Base-by-base conservation (phyloP, 1,284 basidiomycete species). In the Grifola frondosa region DNA sequence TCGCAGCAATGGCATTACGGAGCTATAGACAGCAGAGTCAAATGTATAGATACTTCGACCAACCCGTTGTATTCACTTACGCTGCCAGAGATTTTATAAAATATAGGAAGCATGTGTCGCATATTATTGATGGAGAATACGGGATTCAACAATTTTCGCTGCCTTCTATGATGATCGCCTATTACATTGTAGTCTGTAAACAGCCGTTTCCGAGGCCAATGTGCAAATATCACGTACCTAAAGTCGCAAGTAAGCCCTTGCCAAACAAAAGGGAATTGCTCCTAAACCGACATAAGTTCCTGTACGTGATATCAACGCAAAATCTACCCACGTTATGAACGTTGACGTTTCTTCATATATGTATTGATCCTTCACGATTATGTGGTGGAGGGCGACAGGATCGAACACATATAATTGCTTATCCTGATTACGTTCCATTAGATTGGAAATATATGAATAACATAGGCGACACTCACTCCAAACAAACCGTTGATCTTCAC, bases 321-420 rank as follows among this genome's bases (percentile, higher is more conserved):
- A 33, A 33, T 21, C 23, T 21, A 23, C 25, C 7, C 10, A 38
- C 45, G 12, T 20, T 8, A 42, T 21, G 30, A 34, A 36, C 24
- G 17, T 40, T 4, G 28, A 32, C 1, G 38, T 30, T 20, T 56
- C 54, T 12, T 53, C 54, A 19, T 47, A 54, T 3, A 43, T 44
- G 8, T 43, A 20, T 15, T 36, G 32, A 22, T 57, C 50, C 21
- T 47, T 49, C 9, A 57, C 21, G 9, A 52, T 36, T 15, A 54
- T 45, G 26, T 45, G 40, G 1, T 48, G 46, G 13, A 57, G 30
- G 3, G 55, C 50, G 3, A 46, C 16, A 3, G 55, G 50, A n/a
- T 57, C 55, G 26, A 42, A 52, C 9, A 52, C 35, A 15, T 51
- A 52, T 4, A 56, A 34, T 5, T 40, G 37, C 21, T 21, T 40